These are phyloP conservation scores for Ceratocystis variospora DNA, from an alignment of 2,329 filamentous ascomycete species.

Conservation along the genomic window DNA sequence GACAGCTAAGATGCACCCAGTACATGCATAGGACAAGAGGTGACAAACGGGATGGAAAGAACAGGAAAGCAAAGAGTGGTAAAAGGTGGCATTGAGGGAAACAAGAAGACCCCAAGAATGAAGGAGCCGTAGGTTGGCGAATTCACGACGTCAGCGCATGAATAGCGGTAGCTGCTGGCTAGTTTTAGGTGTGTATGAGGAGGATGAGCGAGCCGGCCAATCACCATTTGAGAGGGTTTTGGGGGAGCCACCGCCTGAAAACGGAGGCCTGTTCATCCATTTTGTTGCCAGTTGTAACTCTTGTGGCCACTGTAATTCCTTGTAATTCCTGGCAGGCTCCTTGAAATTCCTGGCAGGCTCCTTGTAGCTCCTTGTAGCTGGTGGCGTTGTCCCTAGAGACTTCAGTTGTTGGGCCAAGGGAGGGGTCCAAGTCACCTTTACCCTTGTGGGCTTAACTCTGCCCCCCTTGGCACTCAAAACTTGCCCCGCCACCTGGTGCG, in stretches of 20 bases:
- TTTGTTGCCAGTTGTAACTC: not conserved
- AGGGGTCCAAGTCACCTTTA: not conserved
- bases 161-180: constrained; percentile 4
- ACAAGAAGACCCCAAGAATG: not conserved
- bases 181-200: constrained; percentile 14
- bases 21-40: not conserved
- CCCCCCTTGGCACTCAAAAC: not conserved
- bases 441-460: not conserved
- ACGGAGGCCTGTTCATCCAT: constrained; percentile 3
- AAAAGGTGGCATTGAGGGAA: not conserved
- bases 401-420: too few species aligned
- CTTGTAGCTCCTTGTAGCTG: not conserved
- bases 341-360: not conserved
- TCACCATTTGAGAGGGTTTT: not conserved
- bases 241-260: constrained; percentile 12
- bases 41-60: not conserved
- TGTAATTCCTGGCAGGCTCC: not conserved
- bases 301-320: constrained; percentile 14
- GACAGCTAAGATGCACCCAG: not conserved
- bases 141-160: constrained; percentile 16
- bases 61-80: not conserved
- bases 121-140: not conserved
- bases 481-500: not conserved
- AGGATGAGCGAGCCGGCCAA: constrained; percentile 7
- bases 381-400: not conserved